A percentile compares a stretch with the other conserved stretches of the same genome.
Evolutionary conservation across 495 filamentous ascomycete genomes (phyloP).

Genomic region (Neurospora intermedia): DNA sequence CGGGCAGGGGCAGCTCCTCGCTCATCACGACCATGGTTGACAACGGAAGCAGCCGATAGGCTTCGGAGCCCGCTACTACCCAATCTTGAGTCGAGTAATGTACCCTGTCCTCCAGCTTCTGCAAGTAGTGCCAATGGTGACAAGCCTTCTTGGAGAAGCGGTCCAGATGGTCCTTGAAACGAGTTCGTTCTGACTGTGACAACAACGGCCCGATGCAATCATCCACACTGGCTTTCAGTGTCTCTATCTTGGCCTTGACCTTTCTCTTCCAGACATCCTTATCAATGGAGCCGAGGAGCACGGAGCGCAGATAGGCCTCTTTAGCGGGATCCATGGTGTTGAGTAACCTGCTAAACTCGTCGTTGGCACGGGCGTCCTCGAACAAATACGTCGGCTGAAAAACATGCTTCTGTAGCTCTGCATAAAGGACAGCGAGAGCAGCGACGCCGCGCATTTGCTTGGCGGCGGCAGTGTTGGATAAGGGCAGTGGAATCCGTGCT

Average conservation of each 20-base stretch:
- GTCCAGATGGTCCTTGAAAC: background rate
- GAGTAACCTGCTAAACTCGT: slow-evolving; percentile 1
- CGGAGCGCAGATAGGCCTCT: slow-evolving; percentile 9
- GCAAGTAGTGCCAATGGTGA: slow-evolving; percentile 5
- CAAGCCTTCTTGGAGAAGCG: background rate
- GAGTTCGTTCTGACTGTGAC: background rate
- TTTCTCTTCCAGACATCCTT: background rate
- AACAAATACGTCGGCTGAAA: slow-evolving; percentile 16
- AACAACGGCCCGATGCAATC: background rate
- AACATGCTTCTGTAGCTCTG: slow-evolving; percentile 2
- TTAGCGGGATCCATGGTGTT: background rate
- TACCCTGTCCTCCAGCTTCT: slow-evolving; percentile 2
- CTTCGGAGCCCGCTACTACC: background rate
- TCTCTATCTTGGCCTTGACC: background rate
- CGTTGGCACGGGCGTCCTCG: background rate
- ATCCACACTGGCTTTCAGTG: background rate
- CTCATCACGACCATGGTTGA: background rate
- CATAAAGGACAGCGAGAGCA: slow-evolving; percentile 7
- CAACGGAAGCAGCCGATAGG: background rate
- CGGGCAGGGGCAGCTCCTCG: background rate
- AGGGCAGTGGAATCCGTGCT: slow-evolving; percentile 7
- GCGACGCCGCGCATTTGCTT: slow-evolving; percentile 18
- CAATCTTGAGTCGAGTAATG: background rate
- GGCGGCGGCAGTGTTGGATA: slow-evolving; percentile 6
- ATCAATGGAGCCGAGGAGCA: slow-evolving; percentile 6